These are phyloP conservation scores for Pythium rhizo-oryzae DNA, from an alignment of 352 stramenopile species.

Conservation along the genomic window DNA sequence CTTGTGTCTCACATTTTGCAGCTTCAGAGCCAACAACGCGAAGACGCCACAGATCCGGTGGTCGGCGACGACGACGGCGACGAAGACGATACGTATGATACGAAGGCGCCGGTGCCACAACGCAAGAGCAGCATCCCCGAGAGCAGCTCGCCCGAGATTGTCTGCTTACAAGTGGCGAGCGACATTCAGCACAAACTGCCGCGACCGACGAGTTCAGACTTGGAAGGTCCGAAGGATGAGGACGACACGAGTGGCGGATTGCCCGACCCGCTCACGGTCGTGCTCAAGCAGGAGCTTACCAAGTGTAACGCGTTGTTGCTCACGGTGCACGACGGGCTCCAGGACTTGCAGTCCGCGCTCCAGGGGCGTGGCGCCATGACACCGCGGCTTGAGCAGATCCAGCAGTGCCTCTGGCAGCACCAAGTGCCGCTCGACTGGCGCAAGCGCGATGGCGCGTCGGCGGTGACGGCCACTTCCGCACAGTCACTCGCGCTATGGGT, in stretches of 20 bases:
- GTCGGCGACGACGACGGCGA: conserved; percentile 11
- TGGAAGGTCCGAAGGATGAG: background rate
- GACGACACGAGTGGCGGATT: background rate
- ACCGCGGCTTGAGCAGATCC: conserved; percentile 47
- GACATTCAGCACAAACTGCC: conserved; percentile 33
- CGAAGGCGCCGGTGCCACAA: background rate
- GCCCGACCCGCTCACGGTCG: conserved; percentile 57
- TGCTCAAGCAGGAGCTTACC: conserved; percentile 65
- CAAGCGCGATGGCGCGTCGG: conserved; percentile 39
- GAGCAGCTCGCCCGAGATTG: background rate
- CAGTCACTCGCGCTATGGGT: conserved; percentile 64
- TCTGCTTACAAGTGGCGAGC: conserved; percentile 18
- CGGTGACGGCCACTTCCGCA: conserved; percentile 29
- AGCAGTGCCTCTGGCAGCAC: conserved; percentile 48
- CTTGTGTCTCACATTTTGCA: conserved; percentile 43
- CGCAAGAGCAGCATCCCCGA: background rate
- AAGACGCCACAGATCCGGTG: background rate
- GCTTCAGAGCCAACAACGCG: conserved; percentile 35
- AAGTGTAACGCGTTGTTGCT: conserved; percentile 53
- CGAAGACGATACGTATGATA: background rate
- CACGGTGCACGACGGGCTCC: conserved; percentile 42
- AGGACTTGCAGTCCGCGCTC: conserved; percentile 59
- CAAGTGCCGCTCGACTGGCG: conserved; percentile 67
- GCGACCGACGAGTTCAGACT: background rate
- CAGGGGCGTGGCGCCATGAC: conserved; percentile 65